Conservation (phyloP, 176 grass and related monocot species). For the Raddia distichophylla region DNA sequence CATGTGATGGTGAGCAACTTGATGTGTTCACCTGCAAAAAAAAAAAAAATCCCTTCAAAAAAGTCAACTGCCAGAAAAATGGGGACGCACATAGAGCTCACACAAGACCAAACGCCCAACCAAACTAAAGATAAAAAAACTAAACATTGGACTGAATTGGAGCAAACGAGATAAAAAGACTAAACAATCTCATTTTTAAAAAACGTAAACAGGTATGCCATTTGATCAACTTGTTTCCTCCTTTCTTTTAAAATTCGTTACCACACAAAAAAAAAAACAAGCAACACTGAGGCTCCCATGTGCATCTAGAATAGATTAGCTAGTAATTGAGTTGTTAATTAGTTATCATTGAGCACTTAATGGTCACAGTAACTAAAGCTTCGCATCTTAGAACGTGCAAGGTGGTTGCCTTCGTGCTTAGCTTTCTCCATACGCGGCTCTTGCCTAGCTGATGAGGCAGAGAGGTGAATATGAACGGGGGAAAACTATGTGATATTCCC, state of each 20-base stretch:
- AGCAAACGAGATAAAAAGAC: constrained; percentile 8
- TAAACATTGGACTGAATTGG: background rate
- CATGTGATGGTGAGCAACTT: constrained; percentile 36
- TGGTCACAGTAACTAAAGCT: constrained; percentile 54
- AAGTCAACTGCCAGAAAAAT: constrained; percentile 43
- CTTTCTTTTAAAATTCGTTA: background rate
- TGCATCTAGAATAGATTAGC: constrained; percentile 33
- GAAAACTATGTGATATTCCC: background rate
- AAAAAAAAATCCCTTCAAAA: background rate
- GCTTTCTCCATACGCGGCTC: constrained; percentile 18
- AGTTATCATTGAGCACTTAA: constrained; percentile 49
- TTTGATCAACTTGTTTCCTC: background rate
- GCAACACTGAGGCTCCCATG: constrained; percentile 27
- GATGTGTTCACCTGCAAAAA: constrained; percentile 13
- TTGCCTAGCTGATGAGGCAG: constrained; percentile 22
- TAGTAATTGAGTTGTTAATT: constrained; percentile 39
- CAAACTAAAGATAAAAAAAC: background rate
- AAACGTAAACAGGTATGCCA: background rate
- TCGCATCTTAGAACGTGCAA: constrained; percentile 67
- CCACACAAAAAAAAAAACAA: constrained; percentile 30
- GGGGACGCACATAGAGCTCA: constrained; percentile 2
- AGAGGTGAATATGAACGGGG: background rate
- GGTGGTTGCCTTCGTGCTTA: constrained; percentile 47
- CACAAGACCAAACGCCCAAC: constrained; percentile 2
- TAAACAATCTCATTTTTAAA: background rate